Base-by-base conservation (phyloP, 768 basidiomycete genomes). In the Phaeotremella skinneri region DNA sequence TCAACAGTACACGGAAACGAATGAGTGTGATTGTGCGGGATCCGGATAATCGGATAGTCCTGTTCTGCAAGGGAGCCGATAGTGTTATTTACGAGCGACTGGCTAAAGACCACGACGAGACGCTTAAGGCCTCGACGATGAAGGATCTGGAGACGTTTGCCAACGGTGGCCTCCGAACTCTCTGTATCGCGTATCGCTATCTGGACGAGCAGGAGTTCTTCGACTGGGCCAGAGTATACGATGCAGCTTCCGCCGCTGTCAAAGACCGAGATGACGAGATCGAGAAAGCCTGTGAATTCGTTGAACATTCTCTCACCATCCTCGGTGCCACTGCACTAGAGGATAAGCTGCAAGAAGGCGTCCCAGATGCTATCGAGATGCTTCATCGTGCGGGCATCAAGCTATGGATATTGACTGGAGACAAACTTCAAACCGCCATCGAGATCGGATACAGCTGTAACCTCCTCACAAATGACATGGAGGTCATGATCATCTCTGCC, bases 371-470 rank as follows among this genome's bases (percentile, higher is more conserved):
- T 1, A 98, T 99, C 64, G 91, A 91, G 66, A 87, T 83, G 55
- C 81, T 99, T 17, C 91, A 96, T 69, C 81, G 83, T 27, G 94
- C 94, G 1, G 94, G 94, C 13, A 96, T 99, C 80, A 99, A 97
- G 78, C 77, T 99, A 1, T 99, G 94, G 94, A 94, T 98, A 76
- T 79, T 97, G 49, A 98, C 94, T 32, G 92, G 93, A 26, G 94
- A 99, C 79, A 99, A 99, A 78, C 81, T 97, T 0, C 93, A 98
- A 76, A 99, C 94, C 0, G 94, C 94, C 14, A 97, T 99, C 72
- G 94, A 97, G 75, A 98, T 99, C 62, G 94, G 89, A 11, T 98
- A 89, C 82, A 88, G 87, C 68, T 96, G 94, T 79, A 98, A 97
- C 74, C 80, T 98, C 17, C 83, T 98, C 60, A 93, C 94, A 79